Conservation (phyloP, 768 basidiomycete genomes). For the Paxillus ammoniavirescens region DNA sequence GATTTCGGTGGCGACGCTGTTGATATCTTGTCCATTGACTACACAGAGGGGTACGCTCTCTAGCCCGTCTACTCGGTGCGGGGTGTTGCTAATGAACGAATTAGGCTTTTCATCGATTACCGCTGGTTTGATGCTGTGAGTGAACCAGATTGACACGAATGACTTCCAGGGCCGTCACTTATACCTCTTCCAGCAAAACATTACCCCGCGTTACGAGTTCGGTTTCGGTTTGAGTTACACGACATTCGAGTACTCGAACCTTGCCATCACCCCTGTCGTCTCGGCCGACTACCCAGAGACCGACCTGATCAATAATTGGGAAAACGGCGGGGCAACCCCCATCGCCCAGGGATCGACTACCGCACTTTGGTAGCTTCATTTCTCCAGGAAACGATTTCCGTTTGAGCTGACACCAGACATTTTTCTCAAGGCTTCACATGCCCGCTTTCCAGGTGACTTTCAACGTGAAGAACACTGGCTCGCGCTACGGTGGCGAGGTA, state of each 20-base stretch:
- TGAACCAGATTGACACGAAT: conserved; percentile 13
- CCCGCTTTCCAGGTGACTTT: conserved; percentile 65
- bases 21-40: conserved; percentile 50
- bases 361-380: conserved; percentile 52
- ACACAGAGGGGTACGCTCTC: conserved; percentile 47
- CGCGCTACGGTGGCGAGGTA: conserved; percentile 63
- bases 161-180: background rate
- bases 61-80: too few relatives aligned
- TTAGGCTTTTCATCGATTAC: conserved; percentile 66
- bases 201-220: conserved; percentile 83
- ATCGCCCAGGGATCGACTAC: conserved; percentile 56
- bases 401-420: conserved; percentile 6
- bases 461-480: conserved; percentile 63
- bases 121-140: conserved; percentile 66
- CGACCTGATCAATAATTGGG: conserved; percentile 50
- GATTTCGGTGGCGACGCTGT: conserved; percentile 21
- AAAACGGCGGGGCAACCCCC: conserved; percentile 53
- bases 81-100: background rate
- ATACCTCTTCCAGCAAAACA: conserved; percentile 47
- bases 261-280: conserved; percentile 46
- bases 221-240: conserved; percentile 91
- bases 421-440: conserved; percentile 54
- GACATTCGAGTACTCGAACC: conserved; percentile 65
- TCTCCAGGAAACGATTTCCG: background rate
- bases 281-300: conserved; percentile 29